These are phyloP conservation scores for Cladophialophora bantiana DNA, from an alignment of 2,329 filamentous ascomycete species.

Conservation along the genomic window DNA sequence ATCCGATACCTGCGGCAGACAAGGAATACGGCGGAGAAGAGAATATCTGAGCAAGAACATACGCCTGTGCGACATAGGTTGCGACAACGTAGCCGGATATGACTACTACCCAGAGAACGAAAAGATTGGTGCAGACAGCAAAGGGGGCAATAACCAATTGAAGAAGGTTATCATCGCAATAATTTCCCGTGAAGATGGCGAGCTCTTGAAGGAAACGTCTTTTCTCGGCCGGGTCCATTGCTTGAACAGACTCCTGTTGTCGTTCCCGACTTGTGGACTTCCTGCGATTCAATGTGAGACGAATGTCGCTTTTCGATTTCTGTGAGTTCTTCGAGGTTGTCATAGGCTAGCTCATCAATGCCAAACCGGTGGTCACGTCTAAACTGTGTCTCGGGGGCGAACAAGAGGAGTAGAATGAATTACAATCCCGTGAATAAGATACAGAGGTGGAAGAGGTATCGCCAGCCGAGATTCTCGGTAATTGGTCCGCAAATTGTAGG, in stretches of 20 bases:
- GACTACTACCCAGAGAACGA: neutral
- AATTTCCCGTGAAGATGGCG: neutral
- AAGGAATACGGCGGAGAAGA: neutral
- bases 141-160: neutral
- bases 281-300: neutral
- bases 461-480: conserved; percentile 35
- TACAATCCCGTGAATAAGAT: neutral
- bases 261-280: too few species aligned
- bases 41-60: neutral
- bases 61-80: neutral
- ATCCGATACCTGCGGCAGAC: neutral
- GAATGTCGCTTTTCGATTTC: neutral
- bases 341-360: neutral
- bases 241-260: too few species aligned
- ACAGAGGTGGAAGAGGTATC: conserved; percentile 9
- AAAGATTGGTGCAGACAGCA: neutral
- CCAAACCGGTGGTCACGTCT: neutral
- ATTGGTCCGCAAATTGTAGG: conserved; percentile 52
- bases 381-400: neutral
- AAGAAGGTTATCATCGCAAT: neutral
- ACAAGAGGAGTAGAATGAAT: neutral
- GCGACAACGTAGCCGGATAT: neutral
- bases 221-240: neutral
- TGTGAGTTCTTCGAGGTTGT: neutral
- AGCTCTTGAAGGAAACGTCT: conserved; percentile 2